Base-by-base conservation (phyloP, 2,329 filamentous ascomycete genomes). In the Neofusicoccum cordaticola region DNA sequence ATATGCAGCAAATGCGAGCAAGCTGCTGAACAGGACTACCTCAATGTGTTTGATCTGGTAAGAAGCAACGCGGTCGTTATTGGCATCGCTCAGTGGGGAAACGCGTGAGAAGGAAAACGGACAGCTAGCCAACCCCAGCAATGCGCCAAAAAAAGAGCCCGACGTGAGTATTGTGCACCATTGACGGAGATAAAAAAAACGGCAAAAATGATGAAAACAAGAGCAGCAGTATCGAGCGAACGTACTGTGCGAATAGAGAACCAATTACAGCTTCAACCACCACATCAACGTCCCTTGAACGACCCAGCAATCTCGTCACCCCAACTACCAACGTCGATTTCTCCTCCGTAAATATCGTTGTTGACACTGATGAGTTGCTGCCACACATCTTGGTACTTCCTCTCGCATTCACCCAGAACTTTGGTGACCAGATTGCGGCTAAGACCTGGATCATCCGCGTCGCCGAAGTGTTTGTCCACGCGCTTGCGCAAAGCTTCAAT, bases 401-500 rank as follows among this genome's bases (percentile, higher is more conserved):
- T 75, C 74, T 88, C 85, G 68, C 86, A 88, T 72, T 85, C 85
- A 64, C 83, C 84, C 57, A 86, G 78, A 34, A 89, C 86, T 73
- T 87, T 85, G 50, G 77, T 76, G 27, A 89, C 85, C 58, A 90
- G 72, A 61, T 81, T 83, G 7, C 84, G 78, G 70, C 86, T 90
- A 62, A 90, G 81, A 22, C 81, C 85, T 63, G 88, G 86, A 68
- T 93, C 90, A 70, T 96, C 92, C 4, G 89, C 90, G 69, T 96
- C 92, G 48, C 92, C 92, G 82, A 98, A 98, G 78, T 98, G 94
- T 81, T 98, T 99, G 79, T 98, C 94, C 1, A 98, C 91, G 57
- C 94, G 86, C 81, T 96, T 97, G 72, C 90, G 90, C 69, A 98
- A 83, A 62, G 91, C 86, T 72, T 97, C 92, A 69, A 97, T 90